Conservation (phyloP, 2,329 filamentous ascomycete genomes). For the Pseudogymnoascus sp. region DNA sequence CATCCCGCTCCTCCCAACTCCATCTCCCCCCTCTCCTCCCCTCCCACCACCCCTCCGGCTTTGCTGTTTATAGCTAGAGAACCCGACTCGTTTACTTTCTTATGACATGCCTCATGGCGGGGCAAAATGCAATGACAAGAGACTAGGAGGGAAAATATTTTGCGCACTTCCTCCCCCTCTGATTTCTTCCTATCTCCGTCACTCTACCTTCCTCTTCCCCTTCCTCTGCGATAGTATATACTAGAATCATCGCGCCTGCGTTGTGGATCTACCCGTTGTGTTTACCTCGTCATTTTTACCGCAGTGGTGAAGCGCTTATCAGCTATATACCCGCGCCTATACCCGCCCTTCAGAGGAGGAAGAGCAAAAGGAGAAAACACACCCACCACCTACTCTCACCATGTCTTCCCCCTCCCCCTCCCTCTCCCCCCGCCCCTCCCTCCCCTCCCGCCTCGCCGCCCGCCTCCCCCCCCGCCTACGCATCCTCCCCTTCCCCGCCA, state of each 20-base stretch:
- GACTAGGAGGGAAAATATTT: not conserved
- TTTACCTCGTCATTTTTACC: not conserved
- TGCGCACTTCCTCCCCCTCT: not conserved
- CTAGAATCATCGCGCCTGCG: not conserved
- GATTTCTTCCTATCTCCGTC: not conserved
- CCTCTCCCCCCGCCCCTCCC: not conserved
- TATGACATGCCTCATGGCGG: not conserved
- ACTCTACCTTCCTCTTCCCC: not conserved
- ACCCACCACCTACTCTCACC: not conserved
- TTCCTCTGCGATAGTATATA: not conserved
- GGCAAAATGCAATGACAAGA: not conserved
- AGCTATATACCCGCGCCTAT: not conserved
- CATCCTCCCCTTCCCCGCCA: constrained; percentile 17
- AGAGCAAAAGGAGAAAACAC: not conserved
- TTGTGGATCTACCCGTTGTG: not conserved
- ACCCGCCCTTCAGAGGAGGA: not conserved
- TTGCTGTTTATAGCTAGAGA: not conserved
- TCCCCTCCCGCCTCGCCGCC: not conserved
- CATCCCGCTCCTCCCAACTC: not conserved
- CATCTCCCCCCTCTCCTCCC: not conserved
- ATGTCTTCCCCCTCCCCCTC: constrained; percentile 51
- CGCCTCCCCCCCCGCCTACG: constrained; percentile 15
- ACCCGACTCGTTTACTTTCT: not conserved
- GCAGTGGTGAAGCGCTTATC: not conserved
- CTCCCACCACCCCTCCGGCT: not conserved